Evolutionary conservation across 1,284 basidiomycete genomes (phyloP).

Genomic region (Leccinum holopus): DNA sequence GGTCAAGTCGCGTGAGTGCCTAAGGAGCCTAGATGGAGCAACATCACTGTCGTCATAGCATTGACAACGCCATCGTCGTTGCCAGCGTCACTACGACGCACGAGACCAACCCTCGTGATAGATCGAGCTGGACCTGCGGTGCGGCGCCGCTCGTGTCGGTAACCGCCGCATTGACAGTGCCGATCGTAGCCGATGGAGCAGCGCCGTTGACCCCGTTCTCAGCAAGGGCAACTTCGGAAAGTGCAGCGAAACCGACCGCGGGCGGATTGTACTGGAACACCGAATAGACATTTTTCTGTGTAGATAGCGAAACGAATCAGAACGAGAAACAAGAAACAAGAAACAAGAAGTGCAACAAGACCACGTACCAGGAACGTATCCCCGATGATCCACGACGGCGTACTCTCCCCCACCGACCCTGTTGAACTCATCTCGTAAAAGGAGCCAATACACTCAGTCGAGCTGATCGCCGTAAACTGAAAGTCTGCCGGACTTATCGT

Average conservation of each 20-base stretch:
- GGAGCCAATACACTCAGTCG: conserved; percentile 47
- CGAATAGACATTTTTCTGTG: conserved; percentile 56
- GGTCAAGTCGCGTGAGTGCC: not conserved
- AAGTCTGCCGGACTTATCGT: conserved; percentile 47
- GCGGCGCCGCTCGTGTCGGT: conserved; percentile 14
- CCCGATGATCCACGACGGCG: conserved; percentile 48
- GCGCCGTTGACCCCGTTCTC: conserved; percentile 33
- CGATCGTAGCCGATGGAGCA: conserved; percentile 37
- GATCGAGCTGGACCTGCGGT: not conserved
- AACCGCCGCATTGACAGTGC: conserved; percentile 23
- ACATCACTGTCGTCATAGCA: not conserved
- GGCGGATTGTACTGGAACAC: conserved; percentile 50
- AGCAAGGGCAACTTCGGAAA: conserved; percentile 34
- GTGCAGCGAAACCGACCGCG: conserved; percentile 51
- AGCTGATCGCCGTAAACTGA: conserved; percentile 37
- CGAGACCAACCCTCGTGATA: not conserved
- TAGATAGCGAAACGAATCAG: not conserved
- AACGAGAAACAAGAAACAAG: too few relatives aligned
- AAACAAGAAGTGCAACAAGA: not conserved
- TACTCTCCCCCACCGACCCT: conserved; percentile 14
- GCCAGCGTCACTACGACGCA: not conserved
- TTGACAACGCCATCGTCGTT: not conserved
- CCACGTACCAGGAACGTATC: conserved; percentile 48
- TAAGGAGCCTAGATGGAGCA: not conserved
- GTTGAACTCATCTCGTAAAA: conserved; percentile 44